Conservation (phyloP, 495 filamentous ascomycete species). For the Aspergillus avenaceus region DNA sequence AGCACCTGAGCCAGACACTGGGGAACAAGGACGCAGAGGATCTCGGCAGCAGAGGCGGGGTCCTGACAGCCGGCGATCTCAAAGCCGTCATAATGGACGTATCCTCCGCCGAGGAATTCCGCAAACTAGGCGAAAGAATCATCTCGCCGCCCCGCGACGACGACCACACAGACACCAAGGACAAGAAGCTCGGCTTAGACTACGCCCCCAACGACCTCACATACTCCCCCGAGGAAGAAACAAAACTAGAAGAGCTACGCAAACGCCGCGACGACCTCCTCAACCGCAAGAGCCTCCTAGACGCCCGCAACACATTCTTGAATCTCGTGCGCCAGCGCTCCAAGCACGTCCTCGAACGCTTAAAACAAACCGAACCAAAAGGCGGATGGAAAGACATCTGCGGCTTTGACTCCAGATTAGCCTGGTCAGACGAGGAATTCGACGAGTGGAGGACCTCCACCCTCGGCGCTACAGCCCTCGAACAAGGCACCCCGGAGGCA, state of each 20-base stretch:
- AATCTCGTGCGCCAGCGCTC: slow-evolving; percentile 39
- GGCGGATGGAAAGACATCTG: slow-evolving; percentile 62
- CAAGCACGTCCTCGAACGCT: slow-evolving; percentile 39
- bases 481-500: slow-evolving; percentile 37
- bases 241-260: slow-evolving; percentile 40
- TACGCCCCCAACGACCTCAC: slow-evolving; percentile 25
- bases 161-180: slow-evolving; percentile 24
- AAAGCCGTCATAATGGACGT: slow-evolving; percentile 48
- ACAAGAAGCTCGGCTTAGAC: slow-evolving; percentile 65
- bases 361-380: slow-evolving; percentile 47
- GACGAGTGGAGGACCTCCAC: slow-evolving; percentile 47
- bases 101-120: slow-evolving; percentile 49
- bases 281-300: slow-evolving; percentile 40
- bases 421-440: slow-evolving; percentile 61
- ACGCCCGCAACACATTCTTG: slow-evolving; percentile 40
- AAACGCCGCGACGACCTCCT: slow-evolving; percentile 33
- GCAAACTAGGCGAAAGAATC: slow-evolving; percentile 52
- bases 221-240: slow-evolving; percentile 39
- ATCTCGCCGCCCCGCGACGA: slow-evolving; percentile 35
- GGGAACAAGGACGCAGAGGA: slow-evolving; percentile 30
- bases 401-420: slow-evolving; percentile 58
- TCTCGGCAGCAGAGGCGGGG: slow-evolving; percentile 52
- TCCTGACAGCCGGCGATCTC: slow-evolving; percentile 54
- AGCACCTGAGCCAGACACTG: slow-evolving; percentile 20
- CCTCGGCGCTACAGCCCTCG: slow-evolving; percentile 35